These are phyloP conservation scores for Logfia minima DNA, from an alignment of 129 eudicot species.

Conservation along the genomic window DNA sequence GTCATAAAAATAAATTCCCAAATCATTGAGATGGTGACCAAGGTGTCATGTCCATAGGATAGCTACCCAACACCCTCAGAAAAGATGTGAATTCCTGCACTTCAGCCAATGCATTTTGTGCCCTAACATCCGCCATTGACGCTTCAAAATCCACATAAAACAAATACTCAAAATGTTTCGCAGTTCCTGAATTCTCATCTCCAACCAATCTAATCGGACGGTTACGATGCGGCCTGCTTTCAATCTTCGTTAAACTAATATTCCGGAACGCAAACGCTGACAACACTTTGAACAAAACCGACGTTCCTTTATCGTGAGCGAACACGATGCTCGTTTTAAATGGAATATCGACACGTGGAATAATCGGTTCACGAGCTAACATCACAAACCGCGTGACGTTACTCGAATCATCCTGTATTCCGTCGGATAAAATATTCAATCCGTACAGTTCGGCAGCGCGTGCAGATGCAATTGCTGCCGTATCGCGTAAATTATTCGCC, in stretches of 20 bases:
- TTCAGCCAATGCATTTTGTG: constrained; percentile 90
- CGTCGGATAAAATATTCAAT: constrained; percentile 66
- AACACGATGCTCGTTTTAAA: constrained; percentile 94
- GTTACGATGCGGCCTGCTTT: constrained; percentile 88
- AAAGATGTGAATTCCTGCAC: constrained; percentile 93
- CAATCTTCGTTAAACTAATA: constrained; percentile 85
- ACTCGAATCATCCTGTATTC: constrained; percentile 91
- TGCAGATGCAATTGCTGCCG: constrained; percentile 91
- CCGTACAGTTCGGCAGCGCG: constrained; percentile 97
- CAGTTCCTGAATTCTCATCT: constrained; percentile 83
- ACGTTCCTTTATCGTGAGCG: constrained; percentile 80
- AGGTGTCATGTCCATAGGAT: constrained; percentile 96
- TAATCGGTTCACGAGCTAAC: constrained; percentile 92
- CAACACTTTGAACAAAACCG: constrained; percentile 77
- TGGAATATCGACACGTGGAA: constrained; percentile 85
- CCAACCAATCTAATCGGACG: constrained; percentile 77
- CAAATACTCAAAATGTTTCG: constrained; percentile 92
- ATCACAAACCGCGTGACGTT: constrained; percentile 91
- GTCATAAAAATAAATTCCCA: constrained; percentile 6
- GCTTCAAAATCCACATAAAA: constrained; percentile 95
- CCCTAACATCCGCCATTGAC: constrained; percentile 92
- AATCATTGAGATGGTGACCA: constrained; percentile 61
- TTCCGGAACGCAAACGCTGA: constrained; percentile 91
- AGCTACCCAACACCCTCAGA: constrained; percentile 91
- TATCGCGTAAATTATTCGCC: constrained; percentile 59